phyloP scores from a whole-genome alignment of 2,329 filamentous ascomycete genomes.

The Phoma sp. region DNA sequence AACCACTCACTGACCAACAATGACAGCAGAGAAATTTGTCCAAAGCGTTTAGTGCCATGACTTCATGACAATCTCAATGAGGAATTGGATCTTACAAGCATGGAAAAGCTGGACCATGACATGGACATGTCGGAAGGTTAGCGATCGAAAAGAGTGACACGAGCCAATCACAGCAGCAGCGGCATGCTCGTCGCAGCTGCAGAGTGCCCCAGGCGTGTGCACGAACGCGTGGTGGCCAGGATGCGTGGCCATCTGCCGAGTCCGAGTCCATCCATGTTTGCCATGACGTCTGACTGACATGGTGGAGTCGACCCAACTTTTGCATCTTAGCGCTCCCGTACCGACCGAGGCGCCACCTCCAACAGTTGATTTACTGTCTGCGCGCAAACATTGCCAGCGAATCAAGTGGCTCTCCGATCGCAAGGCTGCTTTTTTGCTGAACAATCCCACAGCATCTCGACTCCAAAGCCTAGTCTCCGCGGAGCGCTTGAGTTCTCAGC shows the following conservation, averaged over 20 bases:
- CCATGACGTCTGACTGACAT: constrained; percentile 46
- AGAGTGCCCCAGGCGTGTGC: constrained; percentile 14
- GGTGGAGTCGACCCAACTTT: constrained; percentile 20
- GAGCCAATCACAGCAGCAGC: constrained; percentile 22
- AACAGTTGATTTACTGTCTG: too few relatives aligned
- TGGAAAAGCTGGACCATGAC: constrained; percentile 25
- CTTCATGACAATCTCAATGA: constrained; percentile 44
- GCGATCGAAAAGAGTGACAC: constrained; percentile 13
- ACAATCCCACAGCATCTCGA: constrained; percentile 3
- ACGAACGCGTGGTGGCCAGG: constrained; percentile 28
- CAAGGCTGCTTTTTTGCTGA: background rate
- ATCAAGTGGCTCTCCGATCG: background rate
- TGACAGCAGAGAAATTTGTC: constrained; percentile 27
- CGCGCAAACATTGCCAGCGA: background rate
- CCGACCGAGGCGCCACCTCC: background rate
- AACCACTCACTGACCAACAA: constrained; percentile 19
- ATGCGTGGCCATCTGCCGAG: constrained; percentile 21
- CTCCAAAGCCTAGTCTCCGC: background rate
- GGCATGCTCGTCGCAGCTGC: background rate
- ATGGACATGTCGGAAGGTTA: constrained; percentile 22
- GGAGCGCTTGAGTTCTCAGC: background rate
- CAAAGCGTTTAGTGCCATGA: constrained; percentile 32
- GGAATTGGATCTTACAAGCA: constrained; percentile 30
- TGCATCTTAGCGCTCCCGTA: constrained; percentile 29
- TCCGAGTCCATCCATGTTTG: constrained; percentile 14